phyloP scores from a whole-genome alignment of 225 moss, liverwort and hornwort species.

The Pleurozium schreberi region DNA sequence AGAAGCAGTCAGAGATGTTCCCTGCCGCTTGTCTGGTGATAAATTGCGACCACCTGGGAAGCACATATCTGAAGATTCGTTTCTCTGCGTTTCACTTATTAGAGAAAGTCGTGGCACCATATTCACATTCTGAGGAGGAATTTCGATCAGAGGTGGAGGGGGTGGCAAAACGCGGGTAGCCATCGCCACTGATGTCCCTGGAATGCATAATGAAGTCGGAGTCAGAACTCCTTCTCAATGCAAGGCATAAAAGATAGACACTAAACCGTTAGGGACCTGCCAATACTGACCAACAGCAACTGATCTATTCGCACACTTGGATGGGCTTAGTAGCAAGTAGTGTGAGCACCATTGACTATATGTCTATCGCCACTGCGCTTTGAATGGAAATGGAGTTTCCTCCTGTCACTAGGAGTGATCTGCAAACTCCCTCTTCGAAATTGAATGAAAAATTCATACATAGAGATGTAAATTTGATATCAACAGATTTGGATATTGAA shows the following conservation, averaged over 20 bases:
- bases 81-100: neutral
- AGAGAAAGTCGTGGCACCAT: neutral
- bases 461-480: neutral
- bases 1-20: neutral
- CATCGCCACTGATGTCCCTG: neutral
- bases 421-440: neutral
- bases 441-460: neutral
- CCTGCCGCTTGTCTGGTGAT: neutral
- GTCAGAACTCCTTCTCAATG: neutral
- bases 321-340: neutral
- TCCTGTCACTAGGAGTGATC: neutral
- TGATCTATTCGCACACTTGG: neutral
- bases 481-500: neutral
- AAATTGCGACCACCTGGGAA: neutral
- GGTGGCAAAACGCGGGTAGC: neutral
- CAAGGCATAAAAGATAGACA: neutral
- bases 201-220: neutral
- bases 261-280: neutral
- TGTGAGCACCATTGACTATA: neutral
- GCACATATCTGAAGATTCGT: neutral
- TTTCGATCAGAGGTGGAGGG: constrained; percentile 1
- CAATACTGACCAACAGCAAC: neutral
- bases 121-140: neutral
- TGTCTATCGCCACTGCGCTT: neutral
- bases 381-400: neutral